Evolutionary conservation across 1,284 basidiomycete species (phyloP).

Genomic region (Flammula alnicola): DNA sequence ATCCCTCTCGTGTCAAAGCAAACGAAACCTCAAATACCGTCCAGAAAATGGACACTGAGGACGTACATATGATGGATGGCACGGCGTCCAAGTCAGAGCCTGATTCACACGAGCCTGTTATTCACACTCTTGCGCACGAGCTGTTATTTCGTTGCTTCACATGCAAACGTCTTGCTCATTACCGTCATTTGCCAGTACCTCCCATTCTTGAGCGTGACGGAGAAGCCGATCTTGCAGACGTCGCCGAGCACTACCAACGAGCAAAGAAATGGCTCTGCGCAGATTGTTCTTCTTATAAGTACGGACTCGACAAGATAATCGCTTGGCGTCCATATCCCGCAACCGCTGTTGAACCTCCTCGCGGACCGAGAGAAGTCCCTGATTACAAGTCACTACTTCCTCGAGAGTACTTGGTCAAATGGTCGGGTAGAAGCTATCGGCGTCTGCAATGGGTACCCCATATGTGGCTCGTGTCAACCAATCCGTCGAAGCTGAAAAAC

Average conservation of each 20-base stretch:
- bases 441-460: slow-evolving; percentile 89
- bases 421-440: slow-evolving; percentile 76
- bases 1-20: slow-evolving; percentile 28
- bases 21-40: slow-evolving; percentile 6
- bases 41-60: slow-evolving; percentile 26
- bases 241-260: slow-evolving; percentile 69
- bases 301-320: slow-evolving; percentile 83
- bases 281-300: slow-evolving; percentile 78
- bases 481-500: slow-evolving; percentile 67
- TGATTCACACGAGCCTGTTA: neutral
- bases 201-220: slow-evolving; percentile 32
- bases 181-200: slow-evolving; percentile 71
- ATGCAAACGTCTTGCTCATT: slow-evolving; percentile 84
- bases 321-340: slow-evolving; percentile 87
- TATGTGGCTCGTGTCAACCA: slow-evolving; percentile 79
- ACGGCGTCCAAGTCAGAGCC: neutral
- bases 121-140: slow-evolving; percentile 36
- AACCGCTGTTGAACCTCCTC: slow-evolving; percentile 56
- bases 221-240: slow-evolving; percentile 44
- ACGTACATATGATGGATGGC: slow-evolving; percentile 36
- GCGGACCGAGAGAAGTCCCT: slow-evolving; percentile 43
- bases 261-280: slow-evolving; percentile 75
- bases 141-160: slow-evolving; percentile 81
- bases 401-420: slow-evolving; percentile 91
- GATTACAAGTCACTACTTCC: slow-evolving; percentile 68